These are phyloP conservation scores for Ophiostoma ips DNA, from an alignment of 2,329 filamentous ascomycete species.

Conservation along the genomic window DNA sequence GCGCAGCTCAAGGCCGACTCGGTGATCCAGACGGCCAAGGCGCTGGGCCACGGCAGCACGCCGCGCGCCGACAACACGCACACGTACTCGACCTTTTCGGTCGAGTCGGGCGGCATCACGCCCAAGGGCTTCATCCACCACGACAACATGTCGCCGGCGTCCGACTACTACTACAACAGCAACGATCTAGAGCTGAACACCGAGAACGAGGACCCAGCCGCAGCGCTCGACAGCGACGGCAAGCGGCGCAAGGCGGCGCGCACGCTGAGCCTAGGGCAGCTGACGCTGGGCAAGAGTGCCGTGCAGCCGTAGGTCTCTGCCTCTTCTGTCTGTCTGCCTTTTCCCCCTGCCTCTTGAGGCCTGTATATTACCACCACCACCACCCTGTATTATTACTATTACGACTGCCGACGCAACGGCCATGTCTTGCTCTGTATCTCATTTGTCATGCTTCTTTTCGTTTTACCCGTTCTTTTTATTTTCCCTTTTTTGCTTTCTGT, in stretches of 20 bases:
- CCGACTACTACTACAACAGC: slow-evolving; percentile 9
- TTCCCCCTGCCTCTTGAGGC: too few relatives aligned
- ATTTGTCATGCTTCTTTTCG: too few relatives aligned
- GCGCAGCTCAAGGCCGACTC: slow-evolving; percentile 7
- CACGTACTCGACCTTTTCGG: background rate
- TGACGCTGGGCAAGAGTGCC: slow-evolving; percentile 27
- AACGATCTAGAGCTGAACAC: slow-evolving; percentile 20
- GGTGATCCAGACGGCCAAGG: slow-evolving; percentile 7
- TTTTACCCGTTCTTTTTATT: too few relatives aligned
- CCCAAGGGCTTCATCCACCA: slow-evolving; percentile 25
- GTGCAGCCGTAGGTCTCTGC: slow-evolving; percentile 3
- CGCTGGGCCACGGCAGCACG: slow-evolving; percentile 3
- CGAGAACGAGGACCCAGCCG: slow-evolving; percentile 13
- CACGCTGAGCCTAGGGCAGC: slow-evolving; percentile 49
- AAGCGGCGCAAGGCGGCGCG: slow-evolving; percentile 40
- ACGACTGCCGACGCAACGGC: background rate
- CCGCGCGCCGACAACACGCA: background rate
- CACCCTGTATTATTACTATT: background rate
- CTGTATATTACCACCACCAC: background rate
- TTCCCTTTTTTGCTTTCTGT: background rate
- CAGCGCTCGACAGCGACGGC: slow-evolving; percentile 13
- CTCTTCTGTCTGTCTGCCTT: background rate
- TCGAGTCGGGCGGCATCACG: slow-evolving; percentile 19
- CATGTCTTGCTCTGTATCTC: too few relatives aligned
- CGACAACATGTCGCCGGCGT: slow-evolving; percentile 20